Evolutionary conservation across 2,329 filamentous ascomycete species (phyloP).

Genomic region (Fusarium sp.): DNA sequence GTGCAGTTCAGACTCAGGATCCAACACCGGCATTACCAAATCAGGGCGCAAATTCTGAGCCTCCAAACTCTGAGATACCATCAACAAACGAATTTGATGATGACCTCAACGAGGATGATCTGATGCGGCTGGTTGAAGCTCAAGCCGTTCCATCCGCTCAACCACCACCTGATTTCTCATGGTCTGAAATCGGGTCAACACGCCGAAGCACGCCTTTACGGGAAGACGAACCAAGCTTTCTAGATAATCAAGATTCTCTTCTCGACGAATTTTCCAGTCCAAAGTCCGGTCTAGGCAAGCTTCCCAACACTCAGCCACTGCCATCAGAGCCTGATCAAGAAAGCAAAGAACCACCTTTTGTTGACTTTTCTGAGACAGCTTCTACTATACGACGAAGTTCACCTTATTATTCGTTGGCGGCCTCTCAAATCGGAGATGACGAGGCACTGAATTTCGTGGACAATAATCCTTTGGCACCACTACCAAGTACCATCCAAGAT

Average conservation of each 20-base stretch:
- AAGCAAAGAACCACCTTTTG: not conserved
- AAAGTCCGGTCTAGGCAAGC: conserved; percentile 25
- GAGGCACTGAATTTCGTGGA: conserved; percentile 29
- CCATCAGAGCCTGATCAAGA: not conserved
- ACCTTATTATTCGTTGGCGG: conserved; percentile 24
- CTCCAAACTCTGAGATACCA: not conserved
- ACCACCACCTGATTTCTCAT: conserved; percentile 29
- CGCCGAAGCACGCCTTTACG: conserved; percentile 45
- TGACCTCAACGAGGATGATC: conserved; percentile 38
- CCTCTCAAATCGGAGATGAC: not conserved
- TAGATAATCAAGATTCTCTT: conserved; percentile 34
- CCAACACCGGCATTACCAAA: not conserved
- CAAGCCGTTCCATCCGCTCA: not conserved
- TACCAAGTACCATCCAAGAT: not conserved
- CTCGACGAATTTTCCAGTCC: conserved; percentile 43
- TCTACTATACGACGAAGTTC: conserved; percentile 47
- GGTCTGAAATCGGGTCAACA: conserved; percentile 43
- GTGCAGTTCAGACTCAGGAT: not conserved
- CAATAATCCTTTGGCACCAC: conserved; percentile 5
- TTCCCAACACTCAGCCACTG: conserved; percentile 48
- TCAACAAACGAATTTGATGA: conserved; percentile 32
- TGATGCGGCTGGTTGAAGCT: conserved; percentile 23
- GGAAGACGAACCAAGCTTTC: conserved; percentile 26
- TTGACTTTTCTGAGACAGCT: conserved; percentile 51
- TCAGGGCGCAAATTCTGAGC: not conserved